phyloP scores from a whole-genome alignment of 1,284 basidiomycete genomes.

The Cutaneotrichosporon dermatis region DNA sequence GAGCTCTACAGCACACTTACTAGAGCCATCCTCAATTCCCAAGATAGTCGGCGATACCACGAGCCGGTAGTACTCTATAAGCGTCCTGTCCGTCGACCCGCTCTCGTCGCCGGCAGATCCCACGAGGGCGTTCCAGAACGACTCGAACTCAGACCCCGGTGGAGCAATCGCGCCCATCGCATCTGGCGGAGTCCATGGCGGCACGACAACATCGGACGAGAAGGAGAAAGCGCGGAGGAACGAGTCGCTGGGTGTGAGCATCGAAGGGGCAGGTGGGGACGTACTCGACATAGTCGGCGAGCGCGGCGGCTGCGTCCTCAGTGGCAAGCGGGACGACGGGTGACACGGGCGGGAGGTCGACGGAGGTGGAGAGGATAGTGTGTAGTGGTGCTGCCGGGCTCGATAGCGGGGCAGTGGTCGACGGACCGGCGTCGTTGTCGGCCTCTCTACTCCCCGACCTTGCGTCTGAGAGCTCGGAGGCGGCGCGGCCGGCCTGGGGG shows the following conservation, averaged over 20 bases:
- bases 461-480: neutral
- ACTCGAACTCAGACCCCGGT: neutral
- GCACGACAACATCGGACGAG: neutral
- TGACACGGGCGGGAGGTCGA: neutral
- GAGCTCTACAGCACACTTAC: too few species aligned
- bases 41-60: neutral
- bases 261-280: neutral
- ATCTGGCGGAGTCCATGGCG: slow-evolving; percentile 2
- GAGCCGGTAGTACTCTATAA: slow-evolving; percentile 3
- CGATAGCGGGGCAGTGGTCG: neutral
- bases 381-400: neutral
- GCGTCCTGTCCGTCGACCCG: neutral
- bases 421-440: neutral
- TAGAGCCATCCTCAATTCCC: neutral
- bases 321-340: neutral
- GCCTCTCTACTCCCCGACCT: neutral
- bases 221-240: slow-evolving; percentile 1
- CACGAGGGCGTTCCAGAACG: neutral
- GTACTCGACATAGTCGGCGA: neutral
- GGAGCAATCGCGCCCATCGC: neutral
- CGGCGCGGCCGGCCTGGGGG: neutral
- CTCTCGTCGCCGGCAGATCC: neutral
- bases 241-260: neutral
- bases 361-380: neutral
- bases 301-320: neutral